Base-by-base conservation (phyloP, 2,329 filamentous ascomycete species). In the Colletotrichum orbiculare region DNA sequence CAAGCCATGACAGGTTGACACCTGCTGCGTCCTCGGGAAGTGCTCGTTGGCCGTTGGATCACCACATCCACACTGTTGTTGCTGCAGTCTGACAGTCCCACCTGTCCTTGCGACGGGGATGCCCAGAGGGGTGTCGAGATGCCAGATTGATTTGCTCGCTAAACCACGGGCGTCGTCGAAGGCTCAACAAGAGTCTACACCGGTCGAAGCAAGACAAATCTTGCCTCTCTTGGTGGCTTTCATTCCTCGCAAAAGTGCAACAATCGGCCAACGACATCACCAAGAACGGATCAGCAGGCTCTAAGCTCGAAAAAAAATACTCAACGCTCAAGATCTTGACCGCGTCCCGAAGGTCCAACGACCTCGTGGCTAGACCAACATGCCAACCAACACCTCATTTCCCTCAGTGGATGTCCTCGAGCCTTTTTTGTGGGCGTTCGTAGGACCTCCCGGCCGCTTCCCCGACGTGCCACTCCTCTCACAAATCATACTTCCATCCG, bases 151-250 rank as follows among this genome's bases (percentile, higher is more conserved):
- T 60, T 52, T 7, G 45, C 38, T 34, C 25, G 42, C 47, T 50
- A 42, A 35, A 39, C 41, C 42, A 37, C 39, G 17, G 15, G 8
- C 41, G 43, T 47, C 25, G 4, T 25, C 25, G 25, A 25, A 25
- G 41, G 17, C 15, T 35, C 33, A 56, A 13, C 15, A 48, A 48
- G 10, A 5, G 25, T 25, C 25, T 25, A n/a, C 54, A 3, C 10
- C 7, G 42, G 33, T 12, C 41, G 41, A 34, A 53, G 25, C 39
- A 43, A 64, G 49, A 65, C 57, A 50, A 10, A 34, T 33, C 34
- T 34, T n/a, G 38, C 42, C 37, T 13, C 15, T 37, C 10, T 42
- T 11, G 48, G 25, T 17, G 41, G 37, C 15, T 25, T 47, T 34
- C 57, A 42, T 65, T 55, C 49, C 56, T 39, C 4, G 35, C 33